A percentile compares a stretch with the other conserved stretches of the same genome.
phyloP scores from a whole-genome alignment of 805 yeast species.

The Sugiyamaella qingdaonensis region DNA sequence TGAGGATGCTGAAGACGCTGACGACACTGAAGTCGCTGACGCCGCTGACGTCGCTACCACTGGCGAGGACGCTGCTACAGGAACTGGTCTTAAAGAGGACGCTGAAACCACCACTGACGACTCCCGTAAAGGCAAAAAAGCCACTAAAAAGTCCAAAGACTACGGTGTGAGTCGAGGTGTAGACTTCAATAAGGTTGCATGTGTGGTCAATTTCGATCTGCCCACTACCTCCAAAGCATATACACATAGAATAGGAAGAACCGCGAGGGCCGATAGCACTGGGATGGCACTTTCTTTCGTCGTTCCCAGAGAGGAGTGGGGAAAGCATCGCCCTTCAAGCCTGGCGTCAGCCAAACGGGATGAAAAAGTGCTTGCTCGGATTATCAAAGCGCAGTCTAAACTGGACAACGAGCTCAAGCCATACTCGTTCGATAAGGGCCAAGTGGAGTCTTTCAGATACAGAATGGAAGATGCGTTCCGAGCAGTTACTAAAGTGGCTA shows the following conservation, averaged over 20 bases:
- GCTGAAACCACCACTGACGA: slow-evolving; percentile 6
- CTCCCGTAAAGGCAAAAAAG: slow-evolving; percentile 21
- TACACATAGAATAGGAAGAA: slow-evolving; percentile 92
- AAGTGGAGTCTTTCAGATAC: slow-evolving; percentile 92
- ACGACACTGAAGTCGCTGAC: slow-evolving; percentile 22
- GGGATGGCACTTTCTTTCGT: slow-evolving; percentile 95
- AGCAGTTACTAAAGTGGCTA: slow-evolving; percentile 83
- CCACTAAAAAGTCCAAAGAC: slow-evolving; percentile 56
- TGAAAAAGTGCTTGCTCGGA: slow-evolving; percentile 76
- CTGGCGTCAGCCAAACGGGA: slow-evolving; percentile 70
- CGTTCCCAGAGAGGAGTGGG: slow-evolving; percentile 75
- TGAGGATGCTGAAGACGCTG: slow-evolving; percentile 41
- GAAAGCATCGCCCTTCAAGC: slow-evolving; percentile 80
- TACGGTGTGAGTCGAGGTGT: slow-evolving; percentile 96
- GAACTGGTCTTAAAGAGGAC: slow-evolving; percentile 15
- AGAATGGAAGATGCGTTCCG: slow-evolving; percentile 96
- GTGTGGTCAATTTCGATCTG: slow-evolving; percentile 91
- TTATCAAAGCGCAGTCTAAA: slow-evolving; percentile 70
- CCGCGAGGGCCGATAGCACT: slow-evolving; percentile 94
- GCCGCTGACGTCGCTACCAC: slow-evolving; percentile 26
- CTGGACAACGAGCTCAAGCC: slow-evolving; percentile 42
- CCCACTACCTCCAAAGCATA: slow-evolving; percentile 87
- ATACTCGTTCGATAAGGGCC: slow-evolving; percentile 84
- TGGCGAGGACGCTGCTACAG: slow-evolving; percentile 23
- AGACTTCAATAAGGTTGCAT: slow-evolving; percentile 92